These are phyloP conservation scores for Zygoascus flipseniorum DNA, from an alignment of 805 yeast genomes.

Conservation along the genomic window DNA sequence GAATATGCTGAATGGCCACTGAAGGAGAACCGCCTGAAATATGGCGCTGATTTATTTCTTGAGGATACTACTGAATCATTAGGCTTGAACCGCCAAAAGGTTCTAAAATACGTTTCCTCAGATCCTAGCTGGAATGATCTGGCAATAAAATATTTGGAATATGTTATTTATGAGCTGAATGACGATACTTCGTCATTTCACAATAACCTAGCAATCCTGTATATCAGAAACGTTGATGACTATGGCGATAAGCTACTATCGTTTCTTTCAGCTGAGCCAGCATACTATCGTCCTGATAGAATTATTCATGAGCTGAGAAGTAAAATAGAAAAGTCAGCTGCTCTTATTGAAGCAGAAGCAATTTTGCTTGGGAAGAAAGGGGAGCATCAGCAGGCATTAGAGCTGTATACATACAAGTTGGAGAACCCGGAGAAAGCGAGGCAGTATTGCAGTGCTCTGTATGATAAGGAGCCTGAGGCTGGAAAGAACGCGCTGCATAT, in stretches of 20 bases:
- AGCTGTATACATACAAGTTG: conserved; percentile 49
- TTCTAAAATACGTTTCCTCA: conserved; percentile 43
- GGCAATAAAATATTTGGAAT: conserved; percentile 44
- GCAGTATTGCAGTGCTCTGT: conserved; percentile 47
- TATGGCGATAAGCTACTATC: conserved; percentile 26
- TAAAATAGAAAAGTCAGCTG: not conserved
- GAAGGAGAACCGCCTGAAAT: conserved; percentile 23
- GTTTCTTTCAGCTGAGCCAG: conserved; percentile 28
- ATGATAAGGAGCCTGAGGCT: conserved; percentile 27
- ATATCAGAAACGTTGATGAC: conserved; percentile 29
- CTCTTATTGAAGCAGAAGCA: conserved; percentile 39
- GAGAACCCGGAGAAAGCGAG: conserved; percentile 52
- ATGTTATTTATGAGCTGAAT: conserved; percentile 35
- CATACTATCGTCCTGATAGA: conserved; percentile 33
- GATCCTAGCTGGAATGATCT: conserved; percentile 21
- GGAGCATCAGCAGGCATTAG: conserved; percentile 55
- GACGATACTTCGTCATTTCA: conserved; percentile 33
- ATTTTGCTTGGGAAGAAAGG: conserved; percentile 50
- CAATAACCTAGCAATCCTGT: conserved; percentile 38
- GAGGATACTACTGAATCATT: conserved; percentile 55
- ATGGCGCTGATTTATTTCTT: conserved; percentile 50
- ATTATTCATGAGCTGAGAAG: conserved; percentile 26
- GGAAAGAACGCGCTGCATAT: conserved; percentile 43
- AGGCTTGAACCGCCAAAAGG: conserved; percentile 43
- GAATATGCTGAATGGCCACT: conserved; percentile 49